Base-by-base conservation (phyloP, 495 filamentous ascomycete species). In the Parmelia sp. region DNA sequence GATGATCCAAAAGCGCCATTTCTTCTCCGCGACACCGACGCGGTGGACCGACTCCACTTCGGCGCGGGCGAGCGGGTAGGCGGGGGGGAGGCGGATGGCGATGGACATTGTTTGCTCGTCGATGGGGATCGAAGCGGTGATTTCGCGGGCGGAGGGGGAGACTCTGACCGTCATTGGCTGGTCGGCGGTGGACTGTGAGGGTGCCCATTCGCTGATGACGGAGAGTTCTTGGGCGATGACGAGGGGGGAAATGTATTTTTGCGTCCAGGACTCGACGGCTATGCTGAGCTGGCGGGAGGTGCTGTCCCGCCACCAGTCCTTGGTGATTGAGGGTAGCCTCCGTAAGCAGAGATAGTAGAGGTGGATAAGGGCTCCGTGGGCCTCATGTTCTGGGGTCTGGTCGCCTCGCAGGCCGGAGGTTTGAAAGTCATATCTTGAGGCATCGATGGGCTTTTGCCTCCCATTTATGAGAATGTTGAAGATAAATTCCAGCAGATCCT, bases 31-130 rank as follows among this genome's bases (percentile, higher is more conserved):
- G 31, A 97, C 87, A 6, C 89, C 89, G 6, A 97, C 92, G 14
- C 92, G 85, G 68, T 88, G 92, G 40, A 89, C 76, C 27, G 90
- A 85, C 17, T 85, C 78, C 6, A 97, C 91, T n/a, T 83, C 76
- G 5, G 92, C 91, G 0, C 83, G 79, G 19, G 87, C 83, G 6
- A 99, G 82, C 0, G 94, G 94, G 69, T 92, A 99, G 36, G 84
- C 83, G 1, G 82, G 75, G 0, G 95, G 93, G 1, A 99, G 83
- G 0, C 82, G 81, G 66, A 99, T 86, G 37, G 84, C 76, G 36
- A 97, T 92, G 11, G 84, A 82, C 66, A 92, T 88, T 7, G 82
- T 83, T 67, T 91, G 87, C 40, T 97, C 93, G 69, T 99, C 95
- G 29, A 99, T 80, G 15, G 88, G 84, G 69, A 96, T 96, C 27